Evolutionary conservation across 352 stramenopile species (phyloP), one percentile per base, ranked within the genome.

Genomic region (Thraustochytrium striatum): DNA sequence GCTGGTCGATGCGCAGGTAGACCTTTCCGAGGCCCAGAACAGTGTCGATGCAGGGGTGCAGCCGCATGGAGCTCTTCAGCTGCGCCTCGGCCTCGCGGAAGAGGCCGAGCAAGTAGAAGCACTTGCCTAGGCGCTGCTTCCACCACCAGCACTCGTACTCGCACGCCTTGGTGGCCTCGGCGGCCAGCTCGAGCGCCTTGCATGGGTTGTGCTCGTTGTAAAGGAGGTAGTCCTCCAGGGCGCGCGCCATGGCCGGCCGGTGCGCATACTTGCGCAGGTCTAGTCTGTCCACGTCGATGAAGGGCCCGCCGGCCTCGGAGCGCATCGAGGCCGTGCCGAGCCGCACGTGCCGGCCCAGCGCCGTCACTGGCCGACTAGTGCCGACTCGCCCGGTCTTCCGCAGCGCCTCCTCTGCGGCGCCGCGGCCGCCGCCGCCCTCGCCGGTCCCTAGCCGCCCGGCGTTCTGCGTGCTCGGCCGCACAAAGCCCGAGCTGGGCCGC

Each of bases 131-230:
- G 8, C 91, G 86, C n/a, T 88, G 87, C 81, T 97, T 97, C 93
- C 93, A 97, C 90, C 91, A 97, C 92, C 92, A 97, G 83, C 95
- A 90, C 81, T 95, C 93, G 82, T 93, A 97, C 44, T 94, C 90
- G 2, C 57, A 68, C 36, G 82, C 72, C 9, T 82, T 57, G 0
- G 91, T 96, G 19, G 90, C 92, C 78, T 96, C 91, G 1, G 92
- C 90, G 32, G 91, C 91, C 8, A 97, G 87, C 82, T 97, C 92
- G 7, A 97, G 84, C 5, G 91, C 93, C 68, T 94, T 96, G 57
- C 91, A 84, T 2, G 91, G 88, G 78, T 97, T 97, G 82, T 95
- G 89, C 61, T 97, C 92, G 41, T 94, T 89, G 83, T 95, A 96
- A 0, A 97, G 83, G 44, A 97, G 75, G 82, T 96, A 97, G 72